A percentile compares a stretch with the other conserved stretches of the same genome.
phyloP scores from a whole-genome alignment of 495 filamentous ascomycete species.

The Tuber magnatum region DNA sequence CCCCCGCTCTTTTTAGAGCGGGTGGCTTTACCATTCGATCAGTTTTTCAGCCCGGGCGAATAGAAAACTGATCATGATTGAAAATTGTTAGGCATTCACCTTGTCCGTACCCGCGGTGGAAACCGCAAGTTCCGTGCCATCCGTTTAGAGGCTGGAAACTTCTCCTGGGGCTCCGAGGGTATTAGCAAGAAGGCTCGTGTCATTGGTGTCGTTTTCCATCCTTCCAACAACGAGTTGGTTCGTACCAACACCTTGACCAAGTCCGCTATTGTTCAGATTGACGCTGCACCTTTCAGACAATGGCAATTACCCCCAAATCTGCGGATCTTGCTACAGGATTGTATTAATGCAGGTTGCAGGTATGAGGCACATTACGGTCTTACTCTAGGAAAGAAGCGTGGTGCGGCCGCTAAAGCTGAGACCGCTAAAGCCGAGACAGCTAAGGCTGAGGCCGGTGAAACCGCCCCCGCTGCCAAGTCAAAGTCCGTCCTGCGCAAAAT shows the following conservation, averaged over 20 bases:
- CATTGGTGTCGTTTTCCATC: slow-evolving; percentile 94
- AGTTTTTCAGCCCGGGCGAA: slow-evolving; percentile 6
- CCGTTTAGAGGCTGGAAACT: slow-evolving; percentile 98
- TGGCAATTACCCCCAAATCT: slow-evolving; percentile 49
- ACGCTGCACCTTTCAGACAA: slow-evolving; percentile 96
- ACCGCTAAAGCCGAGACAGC: too few species aligned
- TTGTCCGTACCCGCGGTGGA: slow-evolving; percentile 95
- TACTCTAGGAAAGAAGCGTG: slow-evolving; percentile 77
- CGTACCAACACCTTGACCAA: slow-evolving; percentile 99
- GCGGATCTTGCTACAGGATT: not conserved
- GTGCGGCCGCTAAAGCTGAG: slow-evolving; percentile 58
- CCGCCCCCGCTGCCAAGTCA: slow-evolving; percentile 44
- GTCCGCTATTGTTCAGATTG: slow-evolving; percentile 95
- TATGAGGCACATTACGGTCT: slow-evolving; percentile 99
- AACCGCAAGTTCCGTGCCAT: slow-evolving; percentile 99
- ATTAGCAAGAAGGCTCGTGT: slow-evolving; percentile 97
- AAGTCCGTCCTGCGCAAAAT: slow-evolving; percentile 93
- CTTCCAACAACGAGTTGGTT: slow-evolving; percentile 99
- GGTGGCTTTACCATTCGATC: slow-evolving; percentile 23
- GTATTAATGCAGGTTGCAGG: slow-evolving; percentile 16
- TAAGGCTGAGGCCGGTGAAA: slow-evolving; percentile 57
- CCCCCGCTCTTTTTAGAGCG: slow-evolving; percentile 25
- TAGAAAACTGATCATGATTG: slow-evolving; percentile 22
- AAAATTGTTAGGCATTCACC: slow-evolving; percentile 59
- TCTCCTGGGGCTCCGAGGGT: slow-evolving; percentile 97